Percentiles rank a stretch among this genome's conserved stretches.
These are phyloP conservation scores for Raphidocelis subcapitata DNA, from an alignment of 139 green algal genomes.

Conservation along the genomic window DNA sequence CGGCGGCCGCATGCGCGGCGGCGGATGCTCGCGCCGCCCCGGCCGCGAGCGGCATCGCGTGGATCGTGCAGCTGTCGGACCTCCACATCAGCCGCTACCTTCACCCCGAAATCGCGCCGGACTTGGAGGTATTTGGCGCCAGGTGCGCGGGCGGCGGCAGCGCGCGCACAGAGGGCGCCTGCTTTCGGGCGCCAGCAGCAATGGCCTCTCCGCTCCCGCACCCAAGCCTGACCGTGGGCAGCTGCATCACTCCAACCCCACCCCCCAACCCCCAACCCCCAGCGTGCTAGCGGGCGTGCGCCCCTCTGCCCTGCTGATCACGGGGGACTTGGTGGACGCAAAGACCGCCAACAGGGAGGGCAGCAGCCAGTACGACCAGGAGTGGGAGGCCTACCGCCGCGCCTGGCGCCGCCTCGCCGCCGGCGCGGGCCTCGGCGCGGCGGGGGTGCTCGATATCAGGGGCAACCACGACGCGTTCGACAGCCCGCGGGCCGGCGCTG, in stretches of 20 bases:
- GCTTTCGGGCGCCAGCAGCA: too few relatives aligned
- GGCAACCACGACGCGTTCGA: constrained; percentile 81
- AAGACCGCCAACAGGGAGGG: constrained; percentile 38
- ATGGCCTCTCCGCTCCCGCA: too few relatives aligned
- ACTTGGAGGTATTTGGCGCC: constrained; percentile 39
- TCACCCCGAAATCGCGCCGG: constrained; percentile 52
- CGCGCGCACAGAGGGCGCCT: too few relatives aligned
- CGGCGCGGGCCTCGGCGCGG: constrained; percentile 25
- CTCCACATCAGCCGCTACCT: constrained; percentile 41
- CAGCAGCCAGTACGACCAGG: constrained; percentile 40
- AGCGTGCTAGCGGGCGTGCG: constrained; percentile 25
- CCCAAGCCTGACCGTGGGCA: too few relatives aligned
- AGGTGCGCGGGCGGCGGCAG: too few relatives aligned
- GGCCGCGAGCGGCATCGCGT: constrained; percentile 3
- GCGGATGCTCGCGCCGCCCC: too few relatives aligned
- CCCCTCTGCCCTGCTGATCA: constrained; percentile 43
- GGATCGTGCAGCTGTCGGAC: constrained; percentile 40
- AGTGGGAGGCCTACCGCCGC: constrained; percentile 44
- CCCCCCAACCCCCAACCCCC: too few relatives aligned
- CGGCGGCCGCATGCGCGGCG: too few relatives aligned
- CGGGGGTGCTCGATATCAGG: constrained; percentile 52
- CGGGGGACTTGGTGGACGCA: constrained; percentile 60
- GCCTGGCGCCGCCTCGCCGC: constrained; percentile 1
- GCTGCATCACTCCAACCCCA: too few relatives aligned
- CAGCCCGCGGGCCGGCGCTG: constrained; percentile 25